Percentiles rank a stretch among this genome's conserved stretches.
Conservation (phyloP, 129 eudicot genomes). For the Gnaphalium uliginosum region DNA sequence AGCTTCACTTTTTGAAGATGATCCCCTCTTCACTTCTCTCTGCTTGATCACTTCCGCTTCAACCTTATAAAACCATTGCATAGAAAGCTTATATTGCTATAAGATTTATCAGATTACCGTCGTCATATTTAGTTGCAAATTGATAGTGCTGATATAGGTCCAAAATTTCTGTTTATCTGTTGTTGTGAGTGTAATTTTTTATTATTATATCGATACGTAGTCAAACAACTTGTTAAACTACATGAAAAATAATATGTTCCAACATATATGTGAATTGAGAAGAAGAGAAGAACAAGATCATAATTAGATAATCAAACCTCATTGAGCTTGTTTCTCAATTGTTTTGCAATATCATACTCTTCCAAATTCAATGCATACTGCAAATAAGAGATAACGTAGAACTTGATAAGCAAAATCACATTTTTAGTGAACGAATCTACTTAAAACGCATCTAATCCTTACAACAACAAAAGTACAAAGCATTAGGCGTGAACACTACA, state of each 20-base stretch:
- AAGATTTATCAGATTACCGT: background rate
- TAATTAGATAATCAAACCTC: slow-evolving; percentile 61
- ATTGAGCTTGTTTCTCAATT: slow-evolving; percentile 78
- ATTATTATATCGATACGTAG: background rate
- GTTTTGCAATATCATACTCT: slow-evolving; percentile 87
- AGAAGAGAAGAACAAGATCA: slow-evolving; percentile 5
- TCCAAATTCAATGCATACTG: slow-evolving; percentile 94
- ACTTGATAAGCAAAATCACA: slow-evolving; percentile 10
- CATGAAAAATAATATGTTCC: background rate
- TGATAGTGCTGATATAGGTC: slow-evolving; percentile 10
- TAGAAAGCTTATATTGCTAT: slow-evolving; percentile 12
- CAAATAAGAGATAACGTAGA: slow-evolving; percentile 20
- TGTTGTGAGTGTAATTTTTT: background rate
- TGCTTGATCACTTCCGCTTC: slow-evolving; percentile 68
- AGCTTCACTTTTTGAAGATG: slow-evolving; percentile 79
- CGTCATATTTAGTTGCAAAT: background rate
- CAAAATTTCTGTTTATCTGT: slow-evolving; percentile 1
- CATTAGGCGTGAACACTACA: background rate
- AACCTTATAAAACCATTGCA: slow-evolving; percentile 48
- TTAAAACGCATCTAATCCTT: background rate
- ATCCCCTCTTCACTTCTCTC: slow-evolving; percentile 62
- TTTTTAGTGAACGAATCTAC: slow-evolving; percentile 1
- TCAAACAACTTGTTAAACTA: background rate
- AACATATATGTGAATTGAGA: slow-evolving; percentile 8
- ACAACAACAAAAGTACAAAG: background rate